Conservation (phyloP, 2,329 filamentous ascomycete species). For the Aureobasidium melanogenum region DNA sequence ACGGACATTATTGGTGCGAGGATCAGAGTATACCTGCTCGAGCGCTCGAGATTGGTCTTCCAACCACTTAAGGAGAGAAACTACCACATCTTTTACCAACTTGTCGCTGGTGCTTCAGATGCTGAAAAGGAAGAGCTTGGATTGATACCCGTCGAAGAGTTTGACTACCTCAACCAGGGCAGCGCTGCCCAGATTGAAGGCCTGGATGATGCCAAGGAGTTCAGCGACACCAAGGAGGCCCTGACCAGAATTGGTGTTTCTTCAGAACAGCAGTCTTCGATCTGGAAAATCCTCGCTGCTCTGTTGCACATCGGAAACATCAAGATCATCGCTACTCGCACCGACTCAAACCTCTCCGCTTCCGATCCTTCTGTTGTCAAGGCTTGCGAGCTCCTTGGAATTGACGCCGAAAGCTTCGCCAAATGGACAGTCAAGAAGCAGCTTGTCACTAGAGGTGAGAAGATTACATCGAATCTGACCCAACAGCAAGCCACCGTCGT, state of each 20-base stretch:
- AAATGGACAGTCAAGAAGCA: constrained; percentile 99
- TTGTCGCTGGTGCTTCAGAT: constrained; percentile 85
- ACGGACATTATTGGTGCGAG: constrained; percentile 97
- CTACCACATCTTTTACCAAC: constrained; percentile 98
- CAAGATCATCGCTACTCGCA: constrained; percentile 85
- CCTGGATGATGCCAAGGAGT: constrained; percentile 92
- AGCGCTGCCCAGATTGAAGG: constrained; percentile 85
- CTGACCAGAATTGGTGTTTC: constrained; percentile 80
- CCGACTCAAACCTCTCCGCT: constrained; percentile 73
- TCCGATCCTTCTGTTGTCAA: constrained; percentile 73
- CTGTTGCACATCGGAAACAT: constrained; percentile 92
- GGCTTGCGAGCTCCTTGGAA: constrained; percentile 78
- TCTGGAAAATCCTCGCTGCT: constrained; percentile 85
- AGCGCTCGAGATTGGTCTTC: constrained; percentile 92
- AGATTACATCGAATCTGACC: constrained; percentile 91
- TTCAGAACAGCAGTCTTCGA: constrained; percentile 64
- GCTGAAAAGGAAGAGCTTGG: constrained; percentile 71
- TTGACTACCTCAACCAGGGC: constrained; percentile 93
- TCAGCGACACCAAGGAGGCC: constrained; percentile 77
- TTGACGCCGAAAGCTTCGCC: constrained; percentile 76
- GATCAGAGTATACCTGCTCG: constrained; percentile 90
- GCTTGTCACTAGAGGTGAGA: constrained; percentile 88
- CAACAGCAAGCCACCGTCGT: constrained; percentile 92
- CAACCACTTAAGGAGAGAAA: constrained; percentile 96
- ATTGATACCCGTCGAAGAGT: constrained; percentile 76